phyloP scores from a whole-genome alignment of 1,284 basidiomycete species.

The Sparassis latifolia region DNA sequence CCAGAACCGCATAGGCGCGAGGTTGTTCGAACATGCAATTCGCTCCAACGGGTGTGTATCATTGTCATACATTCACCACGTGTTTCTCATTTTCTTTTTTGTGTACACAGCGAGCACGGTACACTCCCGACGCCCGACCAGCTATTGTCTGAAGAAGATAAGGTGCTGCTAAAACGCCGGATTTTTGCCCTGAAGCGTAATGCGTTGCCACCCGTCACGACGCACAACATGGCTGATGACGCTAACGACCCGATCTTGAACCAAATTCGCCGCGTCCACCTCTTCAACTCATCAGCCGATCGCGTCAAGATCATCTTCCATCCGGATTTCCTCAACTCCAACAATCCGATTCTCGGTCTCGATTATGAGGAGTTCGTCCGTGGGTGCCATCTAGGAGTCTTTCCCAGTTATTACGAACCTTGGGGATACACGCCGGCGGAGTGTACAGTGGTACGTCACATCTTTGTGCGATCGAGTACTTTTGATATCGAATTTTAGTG shows the following conservation, averaged over 20 bases:
- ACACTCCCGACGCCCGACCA: conserved; percentile 69
- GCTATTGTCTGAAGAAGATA: conserved; percentile 87
- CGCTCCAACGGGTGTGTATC: conserved; percentile 75
- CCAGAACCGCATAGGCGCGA: conserved; percentile 85
- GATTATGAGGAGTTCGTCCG: conserved; percentile 99
- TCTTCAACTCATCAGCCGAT: conserved; percentile 83
- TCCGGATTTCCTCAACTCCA: conserved; percentile 96
- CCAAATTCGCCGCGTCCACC: conserved; percentile 88
- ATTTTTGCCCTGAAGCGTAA: conserved; percentile 95
- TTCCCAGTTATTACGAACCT: conserved; percentile 94
- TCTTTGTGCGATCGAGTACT: not conserved
- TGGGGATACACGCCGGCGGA: conserved; percentile 90
- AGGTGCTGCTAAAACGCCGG: conserved; percentile 91
- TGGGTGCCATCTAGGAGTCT: conserved; percentile 96
- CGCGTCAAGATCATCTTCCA: conserved; percentile 97
- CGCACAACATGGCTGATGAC: conserved; percentile 98
- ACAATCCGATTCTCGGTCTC: conserved; percentile 93
- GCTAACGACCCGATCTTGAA: conserved; percentile 88
- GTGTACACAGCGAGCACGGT: conserved; percentile 56
- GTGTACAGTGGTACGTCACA: conserved; percentile 66
- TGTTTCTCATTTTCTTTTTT: conserved; percentile 2
- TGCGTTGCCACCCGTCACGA: conserved; percentile 88
- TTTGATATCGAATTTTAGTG: not conserved
- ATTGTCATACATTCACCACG: not conserved
- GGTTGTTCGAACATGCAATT: conserved; percentile 91